Conservation (phyloP, 1,284 basidiomycete genomes). For the Leccinum griseonigrum region DNA sequence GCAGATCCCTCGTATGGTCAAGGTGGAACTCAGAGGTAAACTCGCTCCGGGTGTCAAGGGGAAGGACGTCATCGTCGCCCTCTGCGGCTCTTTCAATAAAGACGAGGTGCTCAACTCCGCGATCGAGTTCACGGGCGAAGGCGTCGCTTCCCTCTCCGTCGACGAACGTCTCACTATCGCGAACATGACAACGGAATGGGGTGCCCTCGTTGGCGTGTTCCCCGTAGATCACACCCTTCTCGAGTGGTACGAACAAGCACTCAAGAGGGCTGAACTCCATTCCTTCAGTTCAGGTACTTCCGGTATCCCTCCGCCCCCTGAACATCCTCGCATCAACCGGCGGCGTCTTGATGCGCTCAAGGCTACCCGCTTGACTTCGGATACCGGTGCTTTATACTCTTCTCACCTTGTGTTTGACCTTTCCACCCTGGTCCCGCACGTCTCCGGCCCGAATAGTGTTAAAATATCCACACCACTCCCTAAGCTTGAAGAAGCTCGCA, state of each 20-base stretch:
- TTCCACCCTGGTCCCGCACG: constrained; percentile 90
- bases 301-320: constrained; percentile 64
- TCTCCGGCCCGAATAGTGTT: constrained; percentile 97
- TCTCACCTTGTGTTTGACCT: constrained; percentile 92
- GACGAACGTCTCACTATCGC: constrained; percentile 95
- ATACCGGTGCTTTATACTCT: constrained; percentile 80
- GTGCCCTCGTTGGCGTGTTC: constrained; percentile 94
- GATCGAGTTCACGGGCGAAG: constrained; percentile 96
- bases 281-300: constrained; percentile 60
- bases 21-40: constrained; percentile 86
- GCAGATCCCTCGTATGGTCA: constrained; percentile 97
- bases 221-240: constrained; percentile 85
- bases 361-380: constrained; percentile 60
- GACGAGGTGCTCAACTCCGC: constrained; percentile 99
- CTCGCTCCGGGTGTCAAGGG: constrained; percentile 91
- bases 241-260: constrained; percentile 84
- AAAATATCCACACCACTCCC: constrained; percentile 93
- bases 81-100: constrained; percentile 95
- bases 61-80: constrained; percentile 97
- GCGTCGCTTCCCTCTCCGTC: constrained; percentile 76
- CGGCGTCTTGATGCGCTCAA: constrained; percentile 69
- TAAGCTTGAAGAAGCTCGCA: constrained; percentile 67
- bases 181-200: constrained; percentile 99
- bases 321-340: constrained; percentile 88
- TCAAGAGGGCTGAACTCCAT: constrained; percentile 77